Evolutionary conservation across 495 filamentous ascomycete genomes (phyloP), one percentile per base, ranked within the genome.

Genomic region (Neurospora cerealis): DNA sequence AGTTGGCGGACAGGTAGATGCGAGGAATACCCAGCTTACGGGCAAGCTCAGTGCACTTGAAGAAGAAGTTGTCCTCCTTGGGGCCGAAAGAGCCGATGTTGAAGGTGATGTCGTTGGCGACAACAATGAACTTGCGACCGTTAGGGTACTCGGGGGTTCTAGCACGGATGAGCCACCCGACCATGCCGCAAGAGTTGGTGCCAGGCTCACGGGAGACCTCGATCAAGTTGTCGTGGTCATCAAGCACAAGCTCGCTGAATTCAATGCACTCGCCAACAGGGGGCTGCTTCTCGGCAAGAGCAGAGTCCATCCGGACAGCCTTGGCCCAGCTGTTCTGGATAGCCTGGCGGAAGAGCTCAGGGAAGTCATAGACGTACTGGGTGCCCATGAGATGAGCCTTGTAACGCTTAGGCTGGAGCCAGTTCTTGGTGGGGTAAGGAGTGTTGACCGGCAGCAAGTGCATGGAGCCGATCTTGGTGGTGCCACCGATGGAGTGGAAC

Each of bases 281-380:
- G 17, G 96, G 96, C 79, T 95, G 91, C 86, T 93, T 93, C 46
- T 93, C 91, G 38, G 88, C 87, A 69, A 98, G 83, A 41, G 87
- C 85, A 5, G 93, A 85, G 72, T 94, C 89, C 80, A 91, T 92
- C 77, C 87, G 86, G 54, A 91, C 87, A 71, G 88, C 88, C 80
- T 90, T 89, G 77, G 85, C 85, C 96, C 96, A 99, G 86, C 89
- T 93, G 86, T 97, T 98, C 84, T 98, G 94, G 83, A 97, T 92
- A 48, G 96, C 95, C 83, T 98, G 96, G 79, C 96, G 89, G 92
- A 99, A 99, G 40, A 99, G 91, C 86, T 99, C 96, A 9, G 96
- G 96, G 92, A 99, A 99, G 86, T 99, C 96, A 81, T 99, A 99
- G 73, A 97, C 96, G 77, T 97, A 99, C 81, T 99, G 96, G 21